Percentiles rank a stretch among this genome's conserved stretches.
Conservation (phyloP, 2,329 filamentous ascomycete species). For the Phialocephala subalpina region DNA sequence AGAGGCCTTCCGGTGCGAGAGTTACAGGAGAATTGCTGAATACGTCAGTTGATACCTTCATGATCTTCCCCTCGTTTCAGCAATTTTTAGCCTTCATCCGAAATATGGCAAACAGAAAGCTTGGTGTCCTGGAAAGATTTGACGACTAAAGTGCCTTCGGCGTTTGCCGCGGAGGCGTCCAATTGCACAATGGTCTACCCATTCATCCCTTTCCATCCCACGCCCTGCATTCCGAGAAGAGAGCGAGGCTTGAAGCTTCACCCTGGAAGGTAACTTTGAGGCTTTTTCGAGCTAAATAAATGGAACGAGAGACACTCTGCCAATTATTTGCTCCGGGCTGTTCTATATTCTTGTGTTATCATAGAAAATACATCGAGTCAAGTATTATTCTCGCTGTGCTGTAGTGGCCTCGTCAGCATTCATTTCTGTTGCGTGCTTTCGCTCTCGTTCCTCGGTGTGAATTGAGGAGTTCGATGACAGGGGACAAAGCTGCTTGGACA, state of each 20-base stretch:
- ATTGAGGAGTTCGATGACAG: background rate
- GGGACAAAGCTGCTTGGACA: background rate
- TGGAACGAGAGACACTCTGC: background rate
- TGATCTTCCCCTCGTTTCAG: constrained; percentile 12
- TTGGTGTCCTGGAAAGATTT: background rate
- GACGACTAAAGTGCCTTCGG: background rate
- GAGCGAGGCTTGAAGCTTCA: background rate
- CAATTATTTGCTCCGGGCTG: background rate
- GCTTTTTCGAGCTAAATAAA: background rate
- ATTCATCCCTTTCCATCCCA: constrained; percentile 3
- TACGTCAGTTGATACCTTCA: constrained; percentile 5
- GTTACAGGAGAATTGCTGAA: background rate
- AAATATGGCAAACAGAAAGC: background rate
- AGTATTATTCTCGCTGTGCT: background rate
- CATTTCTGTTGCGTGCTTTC: background rate
- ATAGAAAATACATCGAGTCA: background rate
- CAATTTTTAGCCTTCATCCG: constrained; percentile 15
- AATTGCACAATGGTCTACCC: background rate
- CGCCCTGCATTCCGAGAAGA: background rate
- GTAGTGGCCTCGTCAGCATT: background rate
- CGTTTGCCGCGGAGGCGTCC: background rate
- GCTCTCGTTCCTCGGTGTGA: background rate
- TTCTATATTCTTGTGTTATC: background rate
- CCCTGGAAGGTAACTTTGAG: background rate
- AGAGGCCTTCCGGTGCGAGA: background rate